phyloP scores from a whole-genome alignment of 2,329 filamentous ascomycete genomes.

The Pestalotiopsis sp. region DNA sequence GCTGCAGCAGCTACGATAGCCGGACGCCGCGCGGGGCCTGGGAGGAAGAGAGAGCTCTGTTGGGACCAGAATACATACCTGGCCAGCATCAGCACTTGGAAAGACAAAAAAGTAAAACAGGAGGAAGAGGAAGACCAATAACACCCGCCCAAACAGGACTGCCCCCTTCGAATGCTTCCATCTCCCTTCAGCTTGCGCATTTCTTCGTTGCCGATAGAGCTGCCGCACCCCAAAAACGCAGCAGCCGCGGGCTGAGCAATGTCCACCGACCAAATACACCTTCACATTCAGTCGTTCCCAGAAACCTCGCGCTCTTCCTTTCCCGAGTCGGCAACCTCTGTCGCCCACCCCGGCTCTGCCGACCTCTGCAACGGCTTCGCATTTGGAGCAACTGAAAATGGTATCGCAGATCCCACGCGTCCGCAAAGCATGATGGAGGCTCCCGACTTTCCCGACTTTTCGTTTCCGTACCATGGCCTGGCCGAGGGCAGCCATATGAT shows the following conservation, averaged over 20 bases:
- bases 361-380: slow-evolving; percentile 38
- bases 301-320: slow-evolving; percentile 34
- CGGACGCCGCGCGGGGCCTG: slow-evolving; percentile 28
- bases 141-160: background rate
- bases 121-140: background rate
- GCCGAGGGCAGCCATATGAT: slow-evolving; percentile 45
- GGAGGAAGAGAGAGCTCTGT: slow-evolving; percentile 3
- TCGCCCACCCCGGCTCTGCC: slow-evolving; percentile 32
- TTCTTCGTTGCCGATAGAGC: background rate
- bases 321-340: slow-evolving; percentile 32
- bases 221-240: slow-evolving; percentile 19
- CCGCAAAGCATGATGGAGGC: slow-evolving; percentile 44
- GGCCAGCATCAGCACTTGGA: background rate
- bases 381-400: slow-evolving; percentile 37
- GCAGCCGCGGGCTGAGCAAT: slow-evolving; percentile 33
- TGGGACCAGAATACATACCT: slow-evolving; percentile 7
- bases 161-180: background rate
- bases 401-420: slow-evolving; percentile 32
- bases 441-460: slow-evolving; percentile 55
- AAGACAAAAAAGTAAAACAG: background rate
- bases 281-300: slow-evolving; percentile 8
- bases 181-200: background rate
- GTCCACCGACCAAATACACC: slow-evolving; percentile 39
- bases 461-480: slow-evolving; percentile 51
- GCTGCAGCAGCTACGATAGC: slow-evolving; percentile 23